Percentiles rank a stretch among this genome's conserved stretches.
Evolutionary conservation across 73 alveolate genomes (phyloP).

Genomic region (Paramecium caudatum): DNA sequence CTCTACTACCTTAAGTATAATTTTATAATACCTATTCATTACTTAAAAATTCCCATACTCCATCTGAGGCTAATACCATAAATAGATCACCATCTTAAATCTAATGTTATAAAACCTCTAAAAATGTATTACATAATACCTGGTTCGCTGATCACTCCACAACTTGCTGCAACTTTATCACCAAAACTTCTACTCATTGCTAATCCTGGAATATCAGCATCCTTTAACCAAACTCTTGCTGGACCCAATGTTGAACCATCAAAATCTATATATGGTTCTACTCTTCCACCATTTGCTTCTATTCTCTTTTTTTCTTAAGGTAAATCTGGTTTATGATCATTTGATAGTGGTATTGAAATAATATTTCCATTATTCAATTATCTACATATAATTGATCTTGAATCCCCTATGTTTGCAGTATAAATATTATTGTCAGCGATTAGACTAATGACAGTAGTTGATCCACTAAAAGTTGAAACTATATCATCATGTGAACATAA

Average conservation of each 20-base stretch:
- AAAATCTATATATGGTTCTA: conserved; percentile 81
- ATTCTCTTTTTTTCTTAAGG: conserved; percentile 88
- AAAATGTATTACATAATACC: conserved; percentile 4
- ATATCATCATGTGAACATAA: conserved; percentile 44
- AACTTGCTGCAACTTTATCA: conserved; percentile 91
- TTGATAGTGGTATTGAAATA: conserved; percentile 76
- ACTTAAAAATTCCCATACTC: conserved; percentile 85
- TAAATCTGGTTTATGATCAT: conserved; percentile 91
- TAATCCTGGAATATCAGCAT: conserved; percentile 92
- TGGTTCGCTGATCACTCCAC: conserved; percentile 94
- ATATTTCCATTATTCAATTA: conserved; percentile 34
- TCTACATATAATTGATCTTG: conserved; percentile 87
- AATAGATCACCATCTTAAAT: conserved; percentile 78
- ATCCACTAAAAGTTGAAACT: conserved; percentile 85
- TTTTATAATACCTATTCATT: conserved; percentile 68
- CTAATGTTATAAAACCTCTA: conserved; percentile 79
- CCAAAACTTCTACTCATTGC: conserved; percentile 99
- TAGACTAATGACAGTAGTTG: conserved; percentile 89
- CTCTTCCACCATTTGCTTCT: conserved; percentile 83
- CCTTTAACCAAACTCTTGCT: conserved; percentile 87
- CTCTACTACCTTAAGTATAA: conserved; percentile 51
- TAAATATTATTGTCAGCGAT: conserved; percentile 81
- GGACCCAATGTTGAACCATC: conserved; percentile 90
- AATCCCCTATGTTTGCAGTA: conserved; percentile 95
- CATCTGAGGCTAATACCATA: conserved; percentile 89